These are phyloP conservation scores for Exobasidium rhododendri DNA, from an alignment of 1,284 basidiomycete species.

Conservation along the genomic window DNA sequence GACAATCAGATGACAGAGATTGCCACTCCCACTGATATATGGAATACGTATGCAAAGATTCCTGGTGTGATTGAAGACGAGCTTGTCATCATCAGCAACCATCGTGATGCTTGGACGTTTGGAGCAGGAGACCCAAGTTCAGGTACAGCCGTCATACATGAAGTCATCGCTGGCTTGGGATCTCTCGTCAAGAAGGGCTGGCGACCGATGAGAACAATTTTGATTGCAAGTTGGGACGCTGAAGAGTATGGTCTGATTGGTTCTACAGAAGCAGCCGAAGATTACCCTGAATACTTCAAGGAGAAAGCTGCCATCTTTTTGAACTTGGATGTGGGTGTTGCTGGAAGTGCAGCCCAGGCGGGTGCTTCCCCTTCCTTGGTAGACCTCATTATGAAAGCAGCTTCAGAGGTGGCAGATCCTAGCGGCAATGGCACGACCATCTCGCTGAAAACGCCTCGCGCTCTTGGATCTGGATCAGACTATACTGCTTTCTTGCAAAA, in stretches of 20 bases:
- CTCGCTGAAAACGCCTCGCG: constrained; percentile 22
- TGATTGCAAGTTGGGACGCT: constrained; percentile 89
- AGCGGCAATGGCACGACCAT: constrained; percentile 19
- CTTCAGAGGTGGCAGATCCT: constrained; percentile 49
- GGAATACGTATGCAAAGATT: constrained; percentile 85
- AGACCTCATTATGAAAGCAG: constrained; percentile 67
- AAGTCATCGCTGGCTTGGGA: constrained; percentile 79
- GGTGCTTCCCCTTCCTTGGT: constrained; percentile 72
- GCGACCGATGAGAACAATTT: constrained; percentile 80
- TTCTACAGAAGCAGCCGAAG: constrained; percentile 83
- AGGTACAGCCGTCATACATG: constrained; percentile 79
- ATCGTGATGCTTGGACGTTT: constrained; percentile 54
- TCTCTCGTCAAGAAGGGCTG: constrained; percentile 70
- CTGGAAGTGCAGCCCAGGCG: constrained; percentile 66
- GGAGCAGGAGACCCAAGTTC: constrained; percentile 77
- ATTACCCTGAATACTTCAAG: constrained; percentile 76
- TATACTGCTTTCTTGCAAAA: constrained; percentile 70
- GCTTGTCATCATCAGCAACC: constrained; percentile 73
- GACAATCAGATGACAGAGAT: constrained; percentile 17
- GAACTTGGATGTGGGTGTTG: constrained; percentile 72
- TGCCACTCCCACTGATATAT: constrained; percentile 34
- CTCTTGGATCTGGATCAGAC: constrained; percentile 62
- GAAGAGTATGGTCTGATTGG: constrained; percentile 90
- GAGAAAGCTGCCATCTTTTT: constrained; percentile 79
- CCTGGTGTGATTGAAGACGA: constrained; percentile 78